phyloP scores from a whole-genome alignment of 2,329 filamentous ascomycete species.

The Ophiocordyceps polyrhachis-furcata region DNA sequence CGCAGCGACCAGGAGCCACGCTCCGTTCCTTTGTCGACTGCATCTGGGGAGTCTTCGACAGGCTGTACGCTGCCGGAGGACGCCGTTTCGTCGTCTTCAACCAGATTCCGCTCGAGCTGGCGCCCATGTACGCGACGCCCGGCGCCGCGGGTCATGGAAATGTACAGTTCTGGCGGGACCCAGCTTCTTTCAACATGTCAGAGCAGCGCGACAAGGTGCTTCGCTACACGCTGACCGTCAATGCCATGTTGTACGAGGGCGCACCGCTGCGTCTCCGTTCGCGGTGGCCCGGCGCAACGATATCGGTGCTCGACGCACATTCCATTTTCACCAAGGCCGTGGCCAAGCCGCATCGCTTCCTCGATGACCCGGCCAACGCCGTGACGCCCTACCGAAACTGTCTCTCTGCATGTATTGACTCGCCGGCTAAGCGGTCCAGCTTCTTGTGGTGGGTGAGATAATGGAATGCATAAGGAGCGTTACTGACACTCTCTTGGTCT shows the following conservation, averaged over 20 bases:
- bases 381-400: constrained; percentile 40
- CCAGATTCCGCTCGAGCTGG: constrained; percentile 44
- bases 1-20: constrained; percentile 37
- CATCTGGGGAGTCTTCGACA: constrained; percentile 42
- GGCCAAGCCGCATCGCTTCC: constrained; percentile 36
- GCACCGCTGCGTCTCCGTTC: constrained; percentile 24
- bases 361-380: constrained; percentile 45
- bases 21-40: constrained; percentile 50
- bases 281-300: constrained; percentile 36
- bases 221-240: constrained; percentile 28
- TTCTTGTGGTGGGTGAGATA: constrained; percentile 41
- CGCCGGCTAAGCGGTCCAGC: constrained; percentile 28
- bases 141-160: constrained; percentile 2
- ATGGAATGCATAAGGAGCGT: background rate
- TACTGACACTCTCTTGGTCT: background rate
- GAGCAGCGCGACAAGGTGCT: constrained; percentile 24
- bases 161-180: constrained; percentile 25
- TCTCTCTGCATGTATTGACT: constrained; percentile 17
- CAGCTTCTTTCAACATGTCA: constrained; percentile 25
- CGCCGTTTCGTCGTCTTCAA: constrained; percentile 59
- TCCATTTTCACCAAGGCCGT: constrained; percentile 46
- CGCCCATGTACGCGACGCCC: constrained; percentile 39
- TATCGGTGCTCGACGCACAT: constrained; percentile 52
- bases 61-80: constrained; percentile 45
- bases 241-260: constrained; percentile 29